These are phyloP conservation scores for Pseudocercospora macadamiae DNA, from an alignment of 2,329 filamentous ascomycete species.

Conservation along the genomic window DNA sequence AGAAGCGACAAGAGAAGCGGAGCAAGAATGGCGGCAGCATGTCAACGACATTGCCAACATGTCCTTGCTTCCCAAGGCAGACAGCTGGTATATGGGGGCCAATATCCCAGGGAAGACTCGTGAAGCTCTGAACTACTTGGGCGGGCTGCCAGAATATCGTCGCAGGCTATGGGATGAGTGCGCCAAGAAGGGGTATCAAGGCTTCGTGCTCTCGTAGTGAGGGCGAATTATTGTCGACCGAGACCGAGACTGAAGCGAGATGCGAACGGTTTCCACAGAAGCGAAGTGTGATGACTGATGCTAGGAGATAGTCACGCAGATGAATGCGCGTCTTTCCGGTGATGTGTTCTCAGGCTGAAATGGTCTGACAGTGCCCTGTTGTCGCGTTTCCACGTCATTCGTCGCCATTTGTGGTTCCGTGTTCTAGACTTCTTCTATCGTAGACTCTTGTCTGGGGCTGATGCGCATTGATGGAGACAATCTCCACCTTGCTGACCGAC, in stretches of 20 bases:
- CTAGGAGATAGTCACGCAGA: no score
- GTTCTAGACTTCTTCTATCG: background rate
- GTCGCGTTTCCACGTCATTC: background rate
- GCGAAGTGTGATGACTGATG: background rate
- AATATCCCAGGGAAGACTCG: constrained; percentile 50
- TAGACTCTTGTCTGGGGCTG: background rate
- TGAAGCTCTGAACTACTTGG: constrained; percentile 33
- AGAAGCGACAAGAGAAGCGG: constrained; percentile 34
- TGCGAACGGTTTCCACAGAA: background rate
- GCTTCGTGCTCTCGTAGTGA: constrained; percentile 7
- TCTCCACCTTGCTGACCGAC: background rate
- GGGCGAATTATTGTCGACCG: background rate
- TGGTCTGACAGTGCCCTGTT: background rate
- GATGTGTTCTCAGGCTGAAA: background rate
- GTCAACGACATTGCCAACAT: constrained; percentile 47
- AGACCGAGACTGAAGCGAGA: background rate
- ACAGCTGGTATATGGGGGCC: constrained; percentile 40
- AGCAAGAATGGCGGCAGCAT: constrained; percentile 32
- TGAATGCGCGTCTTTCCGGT: background rate
- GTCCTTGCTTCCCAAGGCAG: constrained; percentile 34
- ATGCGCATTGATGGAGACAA: background rate
- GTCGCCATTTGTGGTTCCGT: background rate
- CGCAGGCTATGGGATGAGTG: constrained; percentile 9
- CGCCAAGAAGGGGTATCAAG: constrained; percentile 3
- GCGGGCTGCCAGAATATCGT: constrained; percentile 12